Percentiles rank a stretch among this genome's conserved stretches.
phyloP scores from a whole-genome alignment of 164 flowering plant species.

The Piper betle region DNA sequence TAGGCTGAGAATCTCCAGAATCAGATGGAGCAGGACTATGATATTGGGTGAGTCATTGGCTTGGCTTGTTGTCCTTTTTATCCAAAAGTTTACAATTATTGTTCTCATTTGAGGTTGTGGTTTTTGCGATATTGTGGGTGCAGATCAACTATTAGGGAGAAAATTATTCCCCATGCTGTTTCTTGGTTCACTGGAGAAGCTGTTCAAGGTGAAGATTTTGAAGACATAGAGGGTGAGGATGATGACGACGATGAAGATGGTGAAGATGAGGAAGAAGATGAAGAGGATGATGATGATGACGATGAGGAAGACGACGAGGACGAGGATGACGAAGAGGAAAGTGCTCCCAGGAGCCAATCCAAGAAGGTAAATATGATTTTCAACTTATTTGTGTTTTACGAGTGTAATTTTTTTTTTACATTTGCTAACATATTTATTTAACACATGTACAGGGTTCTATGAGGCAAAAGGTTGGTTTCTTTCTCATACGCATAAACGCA shows the following conservation, averaged over 20 bases:
- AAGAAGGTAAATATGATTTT: constrained; percentile 34
- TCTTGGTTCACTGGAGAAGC: constrained; percentile 91
- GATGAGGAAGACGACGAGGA: constrained; percentile 31
- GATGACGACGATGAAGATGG: constrained; percentile 37
- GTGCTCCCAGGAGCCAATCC: constrained; percentile 16
- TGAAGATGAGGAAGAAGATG: constrained; percentile 41
- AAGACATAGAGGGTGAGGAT: constrained; percentile 34
- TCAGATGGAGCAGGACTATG: constrained; percentile 37
- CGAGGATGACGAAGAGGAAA: constrained; percentile 7
- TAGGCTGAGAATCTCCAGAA: constrained; percentile 36
- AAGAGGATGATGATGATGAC: constrained; percentile 45
- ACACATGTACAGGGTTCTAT: constrained; percentile 18
- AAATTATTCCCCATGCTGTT: constrained; percentile 78
- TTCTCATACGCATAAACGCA: neutral
- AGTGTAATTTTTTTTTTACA: neutral
- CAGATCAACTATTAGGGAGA: constrained; percentile 69
- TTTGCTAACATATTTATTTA: neutral
- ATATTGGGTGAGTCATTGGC: constrained; percentile 21
- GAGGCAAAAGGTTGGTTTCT: constrained; percentile 21
- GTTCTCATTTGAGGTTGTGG: neutral
- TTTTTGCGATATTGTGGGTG: neutral
- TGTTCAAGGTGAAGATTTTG: constrained; percentile 41
- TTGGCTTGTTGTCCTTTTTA: neutral
- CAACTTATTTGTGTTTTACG: neutral
- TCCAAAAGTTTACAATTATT: neutral